Evolutionary conservation across 2,329 filamentous ascomycete genomes (phyloP), one percentile per base, ranked within the genome.

Genomic region (Colletotrichum noveboracense): DNA sequence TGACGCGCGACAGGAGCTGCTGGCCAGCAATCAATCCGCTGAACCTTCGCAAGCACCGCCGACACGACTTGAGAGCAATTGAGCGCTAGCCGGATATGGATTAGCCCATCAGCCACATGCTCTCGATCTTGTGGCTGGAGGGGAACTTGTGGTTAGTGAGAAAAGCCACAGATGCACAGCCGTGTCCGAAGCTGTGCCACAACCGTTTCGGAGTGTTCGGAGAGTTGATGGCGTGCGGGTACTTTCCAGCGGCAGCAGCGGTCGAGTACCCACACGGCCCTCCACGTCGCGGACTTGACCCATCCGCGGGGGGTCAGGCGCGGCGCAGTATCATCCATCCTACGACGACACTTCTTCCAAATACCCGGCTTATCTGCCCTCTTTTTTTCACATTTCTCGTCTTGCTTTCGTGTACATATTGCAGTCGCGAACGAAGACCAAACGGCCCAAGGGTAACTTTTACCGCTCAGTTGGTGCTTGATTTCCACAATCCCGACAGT

Each of bases 1-100:
- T 76, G 74, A 76, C 65, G 74, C 74, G 74, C 68, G 52, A 48
- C 38, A 18, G 38, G 38, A 71, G 64, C 55, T 75, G 62, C 55
- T 66, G 18, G 43, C 55, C 43, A 68, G 56, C 74, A 69, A 69
- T 65, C 74, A 69, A 69, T 60, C 26, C 21, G 66, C 18, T 74
- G 58, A 66, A 76, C 65, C 70, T 71, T 60, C 48, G 38, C 52
- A 52, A 55, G 56, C 26, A 64, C 28, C n/a, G 9, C 21, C 18
- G 21, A 21, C 56, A 28, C 24, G 56, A 62, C 43, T 34, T 66
- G 30, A 14, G 36, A 62, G 61, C 73, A 64, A 73, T 75, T 73
- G 56, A 10, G 14, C 56, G 56, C 70, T 73, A 73, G 64, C 32
- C 43, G 21, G 2, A 18, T 62, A 5, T 1, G 9, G 38, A 8